A percentile compares a stretch with the other conserved stretches of the same genome.
phyloP scores from a whole-genome alignment of 2,329 filamentous ascomycete species.

The Clarireedia paspali region DNA sequence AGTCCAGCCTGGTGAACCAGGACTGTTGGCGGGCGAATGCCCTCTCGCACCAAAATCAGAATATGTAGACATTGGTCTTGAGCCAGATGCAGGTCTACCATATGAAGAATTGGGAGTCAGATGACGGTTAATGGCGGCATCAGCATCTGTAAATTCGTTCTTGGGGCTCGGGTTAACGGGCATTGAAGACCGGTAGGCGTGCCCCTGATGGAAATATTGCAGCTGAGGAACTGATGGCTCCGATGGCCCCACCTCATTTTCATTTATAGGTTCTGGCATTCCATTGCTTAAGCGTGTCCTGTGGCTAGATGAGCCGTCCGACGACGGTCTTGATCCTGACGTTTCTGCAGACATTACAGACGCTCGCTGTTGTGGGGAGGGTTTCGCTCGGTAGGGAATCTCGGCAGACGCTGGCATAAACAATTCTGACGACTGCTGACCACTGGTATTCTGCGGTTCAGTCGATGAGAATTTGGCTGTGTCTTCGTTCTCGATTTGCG shows the following conservation, averaged over 20 bases:
- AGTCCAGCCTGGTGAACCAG: conserved; percentile 24
- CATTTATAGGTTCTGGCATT: conserved; percentile 17
- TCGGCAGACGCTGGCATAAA: conserved; percentile 18
- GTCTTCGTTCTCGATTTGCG: conserved; percentile 38
- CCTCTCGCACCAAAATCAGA: conserved; percentile 63
- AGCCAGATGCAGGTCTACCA: conserved; percentile 38
- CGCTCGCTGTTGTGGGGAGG: conserved; percentile 27
- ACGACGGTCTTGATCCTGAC: conserved; percentile 7
- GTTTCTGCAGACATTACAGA: neutral
- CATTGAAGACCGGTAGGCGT: conserved; percentile 26
- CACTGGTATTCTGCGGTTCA: conserved; percentile 8
- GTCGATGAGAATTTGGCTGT: neutral
- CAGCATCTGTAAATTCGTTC: conserved; percentile 36
- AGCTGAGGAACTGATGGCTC: conserved; percentile 42
- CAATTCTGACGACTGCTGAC: conserved; percentile 13
- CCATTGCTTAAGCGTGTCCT: neutral
- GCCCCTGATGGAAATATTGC: conserved; percentile 50
- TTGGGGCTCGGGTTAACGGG: conserved; percentile 13
- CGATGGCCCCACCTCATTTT: conserved; percentile 17
- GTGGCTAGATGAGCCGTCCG: conserved; percentile 16
- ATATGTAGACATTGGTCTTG: conserved; percentile 68
- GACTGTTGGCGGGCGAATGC: conserved; percentile 42
- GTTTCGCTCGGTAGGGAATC: conserved; percentile 22
- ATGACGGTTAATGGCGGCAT: conserved; percentile 48
- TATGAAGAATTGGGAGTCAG: conserved; percentile 50